Evolutionary conservation across 2,329 filamentous ascomycete species (phyloP).

Genomic region (Plectosphaerella cucumerina): DNA sequence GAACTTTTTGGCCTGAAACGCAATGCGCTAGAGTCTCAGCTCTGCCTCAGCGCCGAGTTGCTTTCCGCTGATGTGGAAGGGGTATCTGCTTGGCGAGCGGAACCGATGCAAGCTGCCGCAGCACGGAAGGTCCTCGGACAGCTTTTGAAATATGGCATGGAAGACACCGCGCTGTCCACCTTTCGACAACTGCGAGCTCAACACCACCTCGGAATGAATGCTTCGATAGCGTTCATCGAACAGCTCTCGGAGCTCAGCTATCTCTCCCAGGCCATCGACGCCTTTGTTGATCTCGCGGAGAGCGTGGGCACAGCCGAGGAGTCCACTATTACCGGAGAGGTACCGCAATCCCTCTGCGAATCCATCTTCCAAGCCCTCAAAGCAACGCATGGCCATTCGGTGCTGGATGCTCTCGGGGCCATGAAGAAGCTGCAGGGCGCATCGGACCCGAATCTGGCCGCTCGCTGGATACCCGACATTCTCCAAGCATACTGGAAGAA

Average conservation of each 20-base stretch:
- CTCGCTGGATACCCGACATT: too few relatives aligned
- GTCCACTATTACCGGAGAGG: neutral
- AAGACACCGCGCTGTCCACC: neutral
- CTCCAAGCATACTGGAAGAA: too few relatives aligned
- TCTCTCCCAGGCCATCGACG: conserved; percentile 7
- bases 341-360: neutral
- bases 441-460: too few relatives aligned
- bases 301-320: neutral
- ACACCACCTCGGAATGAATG: neutral
- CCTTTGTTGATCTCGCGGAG: conserved; percentile 4
- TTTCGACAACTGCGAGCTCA: neutral
- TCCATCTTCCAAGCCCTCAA: neutral
- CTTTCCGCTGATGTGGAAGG: too few relatives aligned
- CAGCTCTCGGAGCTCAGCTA: conserved; percentile 2
- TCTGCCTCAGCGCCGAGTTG: too few relatives aligned
- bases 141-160: neutral
- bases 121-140: too few relatives aligned
- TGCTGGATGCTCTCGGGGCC: neutral
- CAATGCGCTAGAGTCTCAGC: too few relatives aligned
- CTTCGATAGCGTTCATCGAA: conserved; percentile 4
- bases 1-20: neutral
- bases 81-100: too few relatives aligned
- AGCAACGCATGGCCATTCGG: neutral
- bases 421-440: neutral
- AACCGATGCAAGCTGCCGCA: too few relatives aligned